Percentiles rank a stretch among this genome's conserved stretches.
These are phyloP conservation scores for Vinca minor DNA, from an alignment of 257 asterid species.

Conservation along the genomic window DNA sequence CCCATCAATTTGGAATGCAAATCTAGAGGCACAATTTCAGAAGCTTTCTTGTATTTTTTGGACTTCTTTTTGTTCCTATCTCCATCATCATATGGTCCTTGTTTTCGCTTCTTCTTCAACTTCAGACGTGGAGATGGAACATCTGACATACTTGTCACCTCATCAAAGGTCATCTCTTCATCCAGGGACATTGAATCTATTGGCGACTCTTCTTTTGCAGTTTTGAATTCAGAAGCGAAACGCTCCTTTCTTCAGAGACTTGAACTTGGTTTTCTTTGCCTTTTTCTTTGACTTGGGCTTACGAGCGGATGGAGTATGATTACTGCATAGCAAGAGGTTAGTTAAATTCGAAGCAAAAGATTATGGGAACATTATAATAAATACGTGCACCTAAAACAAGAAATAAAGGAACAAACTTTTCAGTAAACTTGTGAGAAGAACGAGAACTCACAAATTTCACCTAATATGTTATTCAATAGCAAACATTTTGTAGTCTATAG, in stretches of 20 bases:
- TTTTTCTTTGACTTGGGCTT: conserved; percentile 77
- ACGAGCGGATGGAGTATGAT: conserved; percentile 30
- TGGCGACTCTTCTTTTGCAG: conserved; percentile 51
- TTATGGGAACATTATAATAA: no score
- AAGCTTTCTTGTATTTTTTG: conserved; percentile 47
- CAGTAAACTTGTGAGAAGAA: no score
- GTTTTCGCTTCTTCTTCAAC: conserved; percentile 57
- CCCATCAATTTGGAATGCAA: conserved; percentile 34
- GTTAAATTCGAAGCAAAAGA: conserved; percentile 14
- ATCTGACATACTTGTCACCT: conserved; percentile 51
- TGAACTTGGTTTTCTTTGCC: conserved; percentile 78
- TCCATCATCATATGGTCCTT: conserved; percentile 47
- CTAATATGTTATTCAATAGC: not conserved
- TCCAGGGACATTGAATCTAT: conserved; percentile 54
- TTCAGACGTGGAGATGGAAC: conserved; percentile 49
- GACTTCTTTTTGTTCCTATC: conserved; percentile 52
- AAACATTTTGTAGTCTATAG: not conserved
- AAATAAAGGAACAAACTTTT: no score
- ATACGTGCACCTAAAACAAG: no score
- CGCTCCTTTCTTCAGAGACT: conserved; percentile 84
- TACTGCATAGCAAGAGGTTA: conserved; percentile 42
- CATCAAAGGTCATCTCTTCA: conserved; percentile 49
- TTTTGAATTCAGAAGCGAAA: conserved; percentile 49
- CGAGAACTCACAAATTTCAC: not conserved
- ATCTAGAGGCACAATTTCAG: conserved; percentile 27